Conservation (phyloP, 192 early-diverging fungal genomes). For the Linderina pennispora region DNA sequence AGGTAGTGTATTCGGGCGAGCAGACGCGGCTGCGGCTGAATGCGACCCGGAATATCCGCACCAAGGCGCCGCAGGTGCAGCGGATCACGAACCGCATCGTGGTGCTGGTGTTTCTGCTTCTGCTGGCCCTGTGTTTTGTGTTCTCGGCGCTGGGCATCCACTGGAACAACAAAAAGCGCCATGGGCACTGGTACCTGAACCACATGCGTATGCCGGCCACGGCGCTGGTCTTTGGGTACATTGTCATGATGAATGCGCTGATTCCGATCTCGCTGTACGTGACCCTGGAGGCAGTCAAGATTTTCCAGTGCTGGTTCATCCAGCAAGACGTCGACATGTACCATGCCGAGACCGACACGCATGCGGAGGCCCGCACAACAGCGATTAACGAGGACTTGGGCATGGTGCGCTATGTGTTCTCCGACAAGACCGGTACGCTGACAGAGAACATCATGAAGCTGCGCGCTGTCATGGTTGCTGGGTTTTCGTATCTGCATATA, state of each 20-base stretch:
- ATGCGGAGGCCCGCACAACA: conserved; percentile 70
- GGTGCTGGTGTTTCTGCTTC: conserved; percentile 55
- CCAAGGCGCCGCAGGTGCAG: conserved; percentile 70
- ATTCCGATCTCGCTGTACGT: conserved; percentile 88
- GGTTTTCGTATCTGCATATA: conserved; percentile 52
- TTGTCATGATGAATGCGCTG: conserved; percentile 78
- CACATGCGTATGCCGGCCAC: conserved; percentile 13
- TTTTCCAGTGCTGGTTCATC: conserved; percentile 67
- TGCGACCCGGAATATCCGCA: conserved; percentile 64
- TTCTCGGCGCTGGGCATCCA: conserved; percentile 48
- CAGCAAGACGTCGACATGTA: conserved; percentile 77
- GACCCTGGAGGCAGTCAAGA: conserved; percentile 78
- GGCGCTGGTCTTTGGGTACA: conserved; percentile 55
- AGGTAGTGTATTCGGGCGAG: conserved; percentile 68
- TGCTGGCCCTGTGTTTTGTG: conserved; percentile 51
- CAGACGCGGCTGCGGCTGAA: conserved; percentile 67
- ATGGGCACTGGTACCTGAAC: conserved; percentile 51
- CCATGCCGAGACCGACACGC: conserved; percentile 59
- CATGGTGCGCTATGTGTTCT: conserved; percentile 81
- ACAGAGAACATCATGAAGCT: conserved; percentile 86
- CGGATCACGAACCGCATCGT: conserved; percentile 74
- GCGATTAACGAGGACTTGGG: conserved; percentile 86
- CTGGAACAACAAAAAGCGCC: conserved; percentile 32
- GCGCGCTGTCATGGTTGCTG: conserved; percentile 58
- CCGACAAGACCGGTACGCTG: conserved; percentile 87